Evolutionary conservation across 139 green algal species (phyloP).

Genomic region (Ettlia oleoabundans): DNA sequence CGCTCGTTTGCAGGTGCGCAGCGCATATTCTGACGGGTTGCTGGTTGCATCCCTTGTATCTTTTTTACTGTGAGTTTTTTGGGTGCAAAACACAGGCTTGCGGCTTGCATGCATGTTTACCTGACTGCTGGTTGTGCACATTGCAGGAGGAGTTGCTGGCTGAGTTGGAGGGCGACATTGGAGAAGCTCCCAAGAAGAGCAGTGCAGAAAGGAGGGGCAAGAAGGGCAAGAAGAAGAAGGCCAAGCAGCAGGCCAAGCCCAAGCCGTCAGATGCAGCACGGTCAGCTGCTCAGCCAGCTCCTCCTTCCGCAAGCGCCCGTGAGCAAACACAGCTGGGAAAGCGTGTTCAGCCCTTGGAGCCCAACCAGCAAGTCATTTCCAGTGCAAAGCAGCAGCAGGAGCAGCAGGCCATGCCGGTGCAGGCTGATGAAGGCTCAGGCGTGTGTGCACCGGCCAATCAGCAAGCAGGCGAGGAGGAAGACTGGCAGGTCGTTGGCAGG

Average conservation of each 20-base stretch:
- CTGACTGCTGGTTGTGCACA: too few relatives aligned
- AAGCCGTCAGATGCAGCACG: not conserved
- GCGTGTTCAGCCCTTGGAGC: too few relatives aligned
- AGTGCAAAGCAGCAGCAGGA: too few relatives aligned
- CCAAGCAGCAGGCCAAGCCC: not conserved
- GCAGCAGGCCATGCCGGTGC: too few relatives aligned
- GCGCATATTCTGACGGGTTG: not conserved
- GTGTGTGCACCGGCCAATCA: too few relatives aligned
- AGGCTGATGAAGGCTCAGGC: too few relatives aligned
- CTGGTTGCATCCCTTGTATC: not conserved
- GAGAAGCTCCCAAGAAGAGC: not conserved
- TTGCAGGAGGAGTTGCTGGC: slow-evolving; percentile 66
- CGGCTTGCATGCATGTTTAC: not conserved
- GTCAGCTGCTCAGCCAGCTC: not conserved
- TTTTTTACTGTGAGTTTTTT: not conserved
- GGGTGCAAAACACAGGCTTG: not conserved
- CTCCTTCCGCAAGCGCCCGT: too few relatives aligned
- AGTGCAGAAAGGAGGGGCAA: not conserved
- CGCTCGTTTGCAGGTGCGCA: slow-evolving; percentile 3
- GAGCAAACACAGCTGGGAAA: too few relatives aligned
- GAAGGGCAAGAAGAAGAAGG: not conserved
- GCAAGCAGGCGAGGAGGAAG: too few relatives aligned
- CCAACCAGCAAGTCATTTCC: too few relatives aligned
- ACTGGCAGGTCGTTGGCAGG: slow-evolving; percentile 18
- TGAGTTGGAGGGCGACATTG: slow-evolving; percentile 37